Conservation (phyloP, 192 early-diverging fungal species). For the Cetraspora pellucida region DNA sequence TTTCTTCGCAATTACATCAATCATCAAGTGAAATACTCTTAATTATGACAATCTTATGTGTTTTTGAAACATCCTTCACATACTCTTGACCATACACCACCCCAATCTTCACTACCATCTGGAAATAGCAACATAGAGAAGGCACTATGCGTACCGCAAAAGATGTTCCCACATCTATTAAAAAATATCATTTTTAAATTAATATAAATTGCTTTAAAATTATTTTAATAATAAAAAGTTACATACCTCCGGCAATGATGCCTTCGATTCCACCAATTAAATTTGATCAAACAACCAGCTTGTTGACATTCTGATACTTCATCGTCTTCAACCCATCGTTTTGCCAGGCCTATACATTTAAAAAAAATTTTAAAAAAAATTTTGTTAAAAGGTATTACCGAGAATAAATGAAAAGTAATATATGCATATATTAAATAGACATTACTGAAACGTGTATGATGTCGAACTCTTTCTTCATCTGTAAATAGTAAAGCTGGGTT, state of each 20-base stretch:
- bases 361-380: not conserved
- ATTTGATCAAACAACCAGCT: slow-evolving; percentile 11
- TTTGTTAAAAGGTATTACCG: too few species aligned
- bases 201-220: not conserved
- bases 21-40: too few species aligned
- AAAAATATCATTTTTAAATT: not conserved
- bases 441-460: slow-evolving; percentile 30
- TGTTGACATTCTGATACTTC: slow-evolving; percentile 32
- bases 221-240: not conserved
- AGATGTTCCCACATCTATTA: slow-evolving; percentile 34
- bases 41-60: not conserved
- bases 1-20: too few species aligned
- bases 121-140: slow-evolving; percentile 31
- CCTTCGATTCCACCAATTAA: slow-evolving; percentile 29
- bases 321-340: slow-evolving; percentile 33
- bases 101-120: slow-evolving; percentile 28
- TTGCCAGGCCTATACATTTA: slow-evolving; percentile 14
- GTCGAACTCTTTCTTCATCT: slow-evolving; percentile 30
- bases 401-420: not conserved
- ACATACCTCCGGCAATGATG: slow-evolving; percentile 35
- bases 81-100: slow-evolving; percentile 34
- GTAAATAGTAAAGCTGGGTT: slow-evolving; percentile 34
- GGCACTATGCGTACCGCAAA: slow-evolving; percentile 27
- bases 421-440: too few species aligned
- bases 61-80: slow-evolving; percentile 32